Conservation (phyloP, 768 basidiomycete species). For the Leccinum disarticulatum region DNA sequence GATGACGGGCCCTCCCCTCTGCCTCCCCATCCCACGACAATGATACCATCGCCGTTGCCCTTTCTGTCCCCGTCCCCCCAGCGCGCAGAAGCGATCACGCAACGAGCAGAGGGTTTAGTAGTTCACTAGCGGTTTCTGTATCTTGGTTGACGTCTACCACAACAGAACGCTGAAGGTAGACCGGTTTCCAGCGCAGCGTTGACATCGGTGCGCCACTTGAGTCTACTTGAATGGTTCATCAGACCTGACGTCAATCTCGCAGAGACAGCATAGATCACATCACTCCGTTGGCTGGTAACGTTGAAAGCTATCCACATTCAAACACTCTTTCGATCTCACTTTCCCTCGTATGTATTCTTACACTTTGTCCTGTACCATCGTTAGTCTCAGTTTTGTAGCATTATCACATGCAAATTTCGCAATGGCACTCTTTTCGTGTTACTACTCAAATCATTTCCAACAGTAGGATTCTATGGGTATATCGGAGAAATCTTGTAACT, state of each 20-base stretch:
- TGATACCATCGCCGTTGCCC: no score
- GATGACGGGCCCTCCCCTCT: no score
- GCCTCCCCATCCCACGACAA: no score
- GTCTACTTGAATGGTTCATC: not conserved
- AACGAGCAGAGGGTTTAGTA: no score
- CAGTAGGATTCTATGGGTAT: no score
- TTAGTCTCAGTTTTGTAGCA: no score
- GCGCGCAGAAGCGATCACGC: no score
- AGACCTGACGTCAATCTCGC: not conserved
- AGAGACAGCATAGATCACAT: slow-evolving; percentile 1
- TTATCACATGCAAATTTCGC: no score
- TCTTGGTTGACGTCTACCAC: not conserved
- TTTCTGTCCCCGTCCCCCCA: no score
- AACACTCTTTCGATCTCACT: not conserved
- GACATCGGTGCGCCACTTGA: not conserved
- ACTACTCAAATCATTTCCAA: no score
- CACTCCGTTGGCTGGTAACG: slow-evolving; percentile 13
- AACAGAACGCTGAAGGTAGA: not conserved
- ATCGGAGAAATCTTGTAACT: no score
- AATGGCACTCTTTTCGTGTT: no score
- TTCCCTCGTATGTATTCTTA: not conserved
- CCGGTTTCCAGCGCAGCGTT: not conserved
- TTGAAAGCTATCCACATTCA: not conserved
- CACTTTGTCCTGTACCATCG: not conserved
- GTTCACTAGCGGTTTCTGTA: not conserved